Base-by-base conservation (phyloP, 345 rosid genomes). In the Murraya koenigii region DNA sequence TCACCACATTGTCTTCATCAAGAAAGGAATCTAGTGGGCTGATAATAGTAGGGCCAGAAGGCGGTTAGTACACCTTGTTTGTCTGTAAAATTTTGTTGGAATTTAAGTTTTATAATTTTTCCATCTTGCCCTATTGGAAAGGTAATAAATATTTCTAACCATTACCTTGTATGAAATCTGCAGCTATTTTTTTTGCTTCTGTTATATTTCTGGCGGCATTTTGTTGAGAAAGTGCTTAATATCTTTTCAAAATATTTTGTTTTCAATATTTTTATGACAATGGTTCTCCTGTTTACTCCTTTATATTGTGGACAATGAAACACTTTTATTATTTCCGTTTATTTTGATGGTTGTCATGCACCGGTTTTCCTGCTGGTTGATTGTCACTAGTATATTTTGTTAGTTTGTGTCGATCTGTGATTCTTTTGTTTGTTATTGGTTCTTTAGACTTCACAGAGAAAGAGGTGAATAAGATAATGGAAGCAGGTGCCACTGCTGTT, bases 1-100 rank as follows among this genome's bases (percentile, higher is more conserved):
- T 91, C 76, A 82, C 66, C 77, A 87, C 83, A 74, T 79, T 90
- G 82, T 74, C 85, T 71, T 86, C 91, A 41, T 56, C 81, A 15
- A 77, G 79, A 69, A 84, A 77, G 44, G 93, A 88, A 80, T 44
- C 90, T 20, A 84, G 87, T 71, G 95, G 97, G 77, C 59, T 93
- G 52, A 85, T 91, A 71, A 85, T 91, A 38, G 85, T 93, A 75
- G 93, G 97, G 81, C 97, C 98, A 67, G 98, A 93, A 85, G 99
- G 99, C 32, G 98, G 98, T 93, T 80, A 81, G 85, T 81, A 62
- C 25, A 14, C 70, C 28, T 75, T 17, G 26, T 54, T 4, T 33
- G 3, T 62, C 6, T 71, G 39, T 32, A 22, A 14, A 49, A 52
- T 49, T 61, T 44, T 17, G 63, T n/a, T 47, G 14, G 32, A 22